A percentile compares a stretch with the other conserved stretches of the same genome.
Evolutionary conservation across 2,329 filamentous ascomycete species (phyloP).

Genomic region (Aureobasidium leucospermi): DNA sequence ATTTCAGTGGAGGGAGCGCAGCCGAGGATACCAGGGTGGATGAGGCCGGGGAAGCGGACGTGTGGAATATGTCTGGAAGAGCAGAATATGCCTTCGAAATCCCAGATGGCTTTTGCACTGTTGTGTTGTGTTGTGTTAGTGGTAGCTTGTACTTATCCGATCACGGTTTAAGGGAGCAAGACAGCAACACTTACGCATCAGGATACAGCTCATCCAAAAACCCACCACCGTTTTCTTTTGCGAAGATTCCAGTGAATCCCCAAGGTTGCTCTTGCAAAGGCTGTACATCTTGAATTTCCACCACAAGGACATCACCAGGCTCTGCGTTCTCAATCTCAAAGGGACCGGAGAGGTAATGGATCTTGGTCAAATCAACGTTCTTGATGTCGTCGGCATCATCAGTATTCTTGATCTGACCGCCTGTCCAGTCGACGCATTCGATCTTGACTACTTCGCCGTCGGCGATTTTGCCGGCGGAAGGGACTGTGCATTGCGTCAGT

Average conservation of each 20-base stretch:
- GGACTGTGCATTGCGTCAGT: conserved; percentile 48
- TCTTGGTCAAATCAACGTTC: conserved; percentile 72
- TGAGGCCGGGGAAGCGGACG: conserved; percentile 80
- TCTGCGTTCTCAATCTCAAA: conserved; percentile 80
- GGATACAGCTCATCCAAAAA: conserved; percentile 86
- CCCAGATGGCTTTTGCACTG: conserved; percentile 68
- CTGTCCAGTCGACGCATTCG: conserved; percentile 73
- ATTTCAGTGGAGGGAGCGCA: conserved; percentile 77
- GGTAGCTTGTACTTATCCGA: conserved; percentile 18
- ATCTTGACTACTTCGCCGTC: conserved; percentile 88
- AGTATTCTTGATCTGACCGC: conserved; percentile 78
- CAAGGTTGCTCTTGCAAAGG: conserved; percentile 78
- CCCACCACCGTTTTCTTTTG: conserved; percentile 74
- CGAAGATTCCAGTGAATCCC: conserved; percentile 84
- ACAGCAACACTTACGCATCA: conserved; percentile 53
- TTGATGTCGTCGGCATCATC: conserved; percentile 84
- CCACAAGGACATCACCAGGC: conserved; percentile 75
- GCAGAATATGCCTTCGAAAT: conserved; percentile 73
- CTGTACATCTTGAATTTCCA: conserved; percentile 91
- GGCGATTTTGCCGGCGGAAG: conserved; percentile 63
- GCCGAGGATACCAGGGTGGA: conserved; percentile 86
- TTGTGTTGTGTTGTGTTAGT: conserved; percentile 20
- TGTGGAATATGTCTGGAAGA: conserved; percentile 79
- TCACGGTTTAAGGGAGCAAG: neutral
- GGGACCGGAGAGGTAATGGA: conserved; percentile 84